phyloP scores from a whole-genome alignment of 176 grass and related monocot genomes.

The Zoysia japonica region DNA sequence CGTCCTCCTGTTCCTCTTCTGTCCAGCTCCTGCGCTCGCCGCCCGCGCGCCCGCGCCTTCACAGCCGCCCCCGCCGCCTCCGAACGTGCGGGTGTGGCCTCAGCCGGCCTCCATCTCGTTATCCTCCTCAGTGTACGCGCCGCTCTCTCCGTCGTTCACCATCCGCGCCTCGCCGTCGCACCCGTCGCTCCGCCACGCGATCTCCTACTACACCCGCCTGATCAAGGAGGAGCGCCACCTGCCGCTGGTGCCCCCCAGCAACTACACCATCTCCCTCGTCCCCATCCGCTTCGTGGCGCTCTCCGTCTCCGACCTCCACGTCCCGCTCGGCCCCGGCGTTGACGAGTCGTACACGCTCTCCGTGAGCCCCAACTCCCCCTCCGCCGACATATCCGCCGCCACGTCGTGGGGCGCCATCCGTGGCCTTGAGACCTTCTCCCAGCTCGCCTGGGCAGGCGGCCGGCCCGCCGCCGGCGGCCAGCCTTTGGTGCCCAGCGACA shows the following conservation, averaged over 20 bases:
- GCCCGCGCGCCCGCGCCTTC: background rate
- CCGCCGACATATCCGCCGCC: constrained; percentile 57
- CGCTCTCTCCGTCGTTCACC: constrained; percentile 68
- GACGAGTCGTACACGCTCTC: constrained; percentile 88
- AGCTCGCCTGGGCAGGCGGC: constrained; percentile 52
- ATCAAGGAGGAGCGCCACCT: constrained; percentile 72
- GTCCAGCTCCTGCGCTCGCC: constrained; percentile 2
- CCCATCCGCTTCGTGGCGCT: constrained; percentile 49
- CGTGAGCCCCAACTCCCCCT: constrained; percentile 35
- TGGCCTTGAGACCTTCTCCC: constrained; percentile 84
- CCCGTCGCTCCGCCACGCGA: constrained; percentile 59
- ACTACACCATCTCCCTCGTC: constrained; percentile 41
- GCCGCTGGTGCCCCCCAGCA: constrained; percentile 49
- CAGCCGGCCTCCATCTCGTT: constrained; percentile 74
- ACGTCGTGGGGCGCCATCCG: constrained; percentile 82
- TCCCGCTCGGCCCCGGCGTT: constrained; percentile 54
- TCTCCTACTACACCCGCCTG: constrained; percentile 65
- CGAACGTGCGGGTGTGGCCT: constrained; percentile 70
- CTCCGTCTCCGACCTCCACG: constrained; percentile 60
- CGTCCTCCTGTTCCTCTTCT: constrained; percentile 30
- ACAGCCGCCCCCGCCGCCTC: background rate
- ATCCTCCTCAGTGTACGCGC: constrained; percentile 41
- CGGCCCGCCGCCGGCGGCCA: constrained; percentile 22
- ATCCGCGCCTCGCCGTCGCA: constrained; percentile 56
- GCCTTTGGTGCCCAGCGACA: constrained; percentile 46